Evolutionary conservation across 1,284 basidiomycete species (phyloP).

Genomic region (Tremellales sp.): DNA sequence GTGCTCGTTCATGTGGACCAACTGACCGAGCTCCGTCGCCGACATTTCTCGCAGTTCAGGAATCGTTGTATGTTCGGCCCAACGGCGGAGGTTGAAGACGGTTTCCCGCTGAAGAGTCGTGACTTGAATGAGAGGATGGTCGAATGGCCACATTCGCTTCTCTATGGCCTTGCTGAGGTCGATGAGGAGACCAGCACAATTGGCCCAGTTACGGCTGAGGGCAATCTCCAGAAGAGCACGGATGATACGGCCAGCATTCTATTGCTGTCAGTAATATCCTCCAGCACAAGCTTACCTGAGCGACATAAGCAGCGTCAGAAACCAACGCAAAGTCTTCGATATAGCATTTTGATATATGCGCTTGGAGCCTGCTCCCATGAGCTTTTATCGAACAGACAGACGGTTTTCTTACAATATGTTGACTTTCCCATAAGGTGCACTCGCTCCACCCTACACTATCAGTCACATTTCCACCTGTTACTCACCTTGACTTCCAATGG

Average conservation of each 20-base stretch:
- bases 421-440: conserved; percentile 83
- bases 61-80: conserved; percentile 79
- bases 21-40: conserved; percentile 69
- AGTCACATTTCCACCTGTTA: conserved; percentile 2
- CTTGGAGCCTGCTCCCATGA: conserved; percentile 59
- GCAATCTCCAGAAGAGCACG: conserved; percentile 92
- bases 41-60: conserved; percentile 71
- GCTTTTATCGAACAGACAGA: neutral
- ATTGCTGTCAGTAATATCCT: conserved; percentile 7
- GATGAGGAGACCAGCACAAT: conserved; percentile 73
- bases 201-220: conserved; percentile 86
- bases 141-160: conserved; percentile 91
- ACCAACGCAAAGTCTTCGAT: conserved; percentile 96
- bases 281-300: conserved; percentile 53
- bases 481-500: conserved; percentile 56
- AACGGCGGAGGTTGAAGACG: conserved; percentile 71
- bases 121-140: conserved; percentile 85
- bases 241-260: conserved; percentile 89
- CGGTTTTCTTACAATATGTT: conserved; percentile 65
- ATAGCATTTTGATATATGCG: conserved; percentile 72
- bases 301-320: conserved; percentile 89
- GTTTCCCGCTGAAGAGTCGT: conserved; percentile 69
- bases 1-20: conserved; percentile 81
- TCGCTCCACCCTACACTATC: conserved; percentile 61
- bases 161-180: conserved; percentile 91